Percentiles rank a stretch among this genome's conserved stretches.
These are phyloP conservation scores for Fusarium tupiense DNA, from an alignment of 2,329 filamentous ascomycete species.

Conservation along the genomic window DNA sequence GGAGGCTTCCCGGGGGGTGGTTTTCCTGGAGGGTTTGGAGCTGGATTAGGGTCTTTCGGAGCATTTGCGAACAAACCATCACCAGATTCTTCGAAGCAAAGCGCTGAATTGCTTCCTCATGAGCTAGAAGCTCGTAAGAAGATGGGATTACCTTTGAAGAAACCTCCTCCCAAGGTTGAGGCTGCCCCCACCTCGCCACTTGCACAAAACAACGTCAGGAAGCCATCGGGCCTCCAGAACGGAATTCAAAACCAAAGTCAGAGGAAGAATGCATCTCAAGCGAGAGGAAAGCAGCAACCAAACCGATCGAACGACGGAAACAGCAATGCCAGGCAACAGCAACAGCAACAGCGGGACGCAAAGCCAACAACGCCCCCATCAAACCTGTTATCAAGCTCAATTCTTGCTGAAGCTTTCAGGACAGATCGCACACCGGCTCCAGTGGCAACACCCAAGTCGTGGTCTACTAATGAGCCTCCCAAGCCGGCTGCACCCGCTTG, in stretches of 20 bases:
- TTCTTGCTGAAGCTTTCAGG: slow-evolving; percentile 49
- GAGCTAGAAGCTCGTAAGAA: slow-evolving; percentile 50
- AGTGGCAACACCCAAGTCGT: slow-evolving; percentile 41
- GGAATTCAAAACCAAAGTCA: slow-evolving; percentile 3
- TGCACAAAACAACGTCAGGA: slow-evolving; percentile 4
- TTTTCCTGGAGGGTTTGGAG: slow-evolving; percentile 29
- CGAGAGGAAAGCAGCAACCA: background rate
- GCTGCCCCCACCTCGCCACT: background rate
- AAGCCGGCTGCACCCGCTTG: slow-evolving; percentile 22
- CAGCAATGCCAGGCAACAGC: background rate
- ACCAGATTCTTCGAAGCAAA: background rate
- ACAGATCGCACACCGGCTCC: slow-evolving; percentile 40
- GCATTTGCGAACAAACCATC: slow-evolving; percentile 33
- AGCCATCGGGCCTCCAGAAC: background rate
- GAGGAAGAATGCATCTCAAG: background rate
- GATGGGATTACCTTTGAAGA: slow-evolving; percentile 35
- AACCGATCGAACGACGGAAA: background rate
- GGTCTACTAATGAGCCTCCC: slow-evolving; percentile 30
- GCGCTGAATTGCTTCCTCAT: slow-evolving; percentile 49
- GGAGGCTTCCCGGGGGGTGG: slow-evolving; percentile 41
- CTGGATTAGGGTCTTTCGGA: slow-evolving; percentile 37
- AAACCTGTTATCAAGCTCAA: slow-evolving; percentile 39
- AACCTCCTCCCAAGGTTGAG: slow-evolving; percentile 3
- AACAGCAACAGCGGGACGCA: slow-evolving; percentile 3
- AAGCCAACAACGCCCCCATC: background rate